phyloP scores from a whole-genome alignment of 257 asterid species.

The Vinca minor region DNA sequence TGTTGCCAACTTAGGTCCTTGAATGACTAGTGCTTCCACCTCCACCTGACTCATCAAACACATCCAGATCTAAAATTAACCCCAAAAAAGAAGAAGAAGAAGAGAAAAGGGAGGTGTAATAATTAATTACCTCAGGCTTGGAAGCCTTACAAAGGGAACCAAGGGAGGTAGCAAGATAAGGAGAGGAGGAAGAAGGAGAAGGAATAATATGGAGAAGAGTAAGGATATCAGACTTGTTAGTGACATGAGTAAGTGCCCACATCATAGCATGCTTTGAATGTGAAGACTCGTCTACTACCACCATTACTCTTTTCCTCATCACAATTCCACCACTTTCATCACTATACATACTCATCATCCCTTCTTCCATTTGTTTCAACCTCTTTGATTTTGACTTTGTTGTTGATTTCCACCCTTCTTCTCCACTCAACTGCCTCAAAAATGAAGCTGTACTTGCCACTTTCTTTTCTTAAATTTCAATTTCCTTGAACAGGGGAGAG shows the following conservation, averaged over 20 bases:
- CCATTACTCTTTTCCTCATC: conserved; percentile 85
- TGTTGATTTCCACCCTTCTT: conserved; percentile 56
- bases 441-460: conserved; percentile 58
- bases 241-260: conserved; percentile 90
- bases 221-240: conserved; percentile 68
- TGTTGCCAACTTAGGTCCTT: conserved; percentile 77
- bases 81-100: background rate
- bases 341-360: conserved; percentile 18
- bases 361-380: conserved; percentile 40
- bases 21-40: conserved; percentile 76
- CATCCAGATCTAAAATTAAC: background rate
- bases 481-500: no score
- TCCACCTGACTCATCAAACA: conserved; percentile 45
- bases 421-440: conserved; percentile 67
- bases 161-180: conserved; percentile 57
- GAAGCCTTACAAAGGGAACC: conserved; percentile 81
- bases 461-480: no score
- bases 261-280: conserved; percentile 78
- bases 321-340: conserved; percentile 31
- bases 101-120: background rate
- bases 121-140: conserved; percentile 63
- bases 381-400: conserved; percentile 56
- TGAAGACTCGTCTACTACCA: conserved; percentile 68
- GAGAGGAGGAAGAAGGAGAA: conserved; percentile 35
- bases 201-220: conserved; percentile 67